A percentile compares a stretch with the other conserved stretches of the same genome.
Evolutionary conservation across 208 protist genomes (phyloP).

Genomic region (Crithidia bombi): DNA sequence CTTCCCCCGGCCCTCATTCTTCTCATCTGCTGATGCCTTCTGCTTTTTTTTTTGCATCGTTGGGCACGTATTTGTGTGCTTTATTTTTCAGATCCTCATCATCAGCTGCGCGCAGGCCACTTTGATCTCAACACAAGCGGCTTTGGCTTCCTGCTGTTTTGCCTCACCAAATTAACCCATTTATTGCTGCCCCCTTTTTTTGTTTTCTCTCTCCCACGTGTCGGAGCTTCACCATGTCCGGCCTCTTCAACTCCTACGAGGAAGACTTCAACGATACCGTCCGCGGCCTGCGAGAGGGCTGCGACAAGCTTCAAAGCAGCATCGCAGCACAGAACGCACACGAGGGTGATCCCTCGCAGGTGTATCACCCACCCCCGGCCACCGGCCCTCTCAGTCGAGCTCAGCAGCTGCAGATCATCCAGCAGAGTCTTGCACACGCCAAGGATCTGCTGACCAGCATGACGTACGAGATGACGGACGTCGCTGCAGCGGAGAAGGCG

Average conservation of each 20-base stretch:
- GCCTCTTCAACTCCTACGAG: constrained; percentile 69
- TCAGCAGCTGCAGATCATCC: constrained; percentile 44
- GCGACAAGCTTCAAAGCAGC: constrained; percentile 32
- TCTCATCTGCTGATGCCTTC: too few relatives aligned
- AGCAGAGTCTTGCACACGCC: constrained; percentile 51
- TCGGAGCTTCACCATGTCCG: constrained; percentile 38
- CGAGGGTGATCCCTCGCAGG: constrained; percentile 23
- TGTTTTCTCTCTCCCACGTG: too few relatives aligned
- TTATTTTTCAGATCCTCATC: too few relatives aligned
- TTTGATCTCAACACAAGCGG: too few relatives aligned
- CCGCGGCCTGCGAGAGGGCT: constrained; percentile 31
- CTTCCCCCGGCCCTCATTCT: too few relatives aligned
- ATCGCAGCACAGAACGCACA: constrained; percentile 38
- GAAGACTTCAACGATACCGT: constrained; percentile 65
- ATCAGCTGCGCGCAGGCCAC: too few relatives aligned
- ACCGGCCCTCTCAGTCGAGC: constrained; percentile 55
- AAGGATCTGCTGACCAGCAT: constrained; percentile 76
- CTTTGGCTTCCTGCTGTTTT: too few relatives aligned
- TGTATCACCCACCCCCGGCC: constrained; percentile 54
- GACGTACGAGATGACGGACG: constrained; percentile 67
- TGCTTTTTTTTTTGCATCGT: too few relatives aligned
- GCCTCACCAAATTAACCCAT: too few relatives aligned
- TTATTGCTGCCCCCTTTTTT: too few relatives aligned
- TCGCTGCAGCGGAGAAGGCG: constrained; percentile 25
- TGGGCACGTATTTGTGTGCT: too few relatives aligned